Percentiles rank a stretch among this genome's conserved stretches.
Evolutionary conservation across 345 rosid genomes (phyloP).

Genomic region (Rubroshorea leprosula): DNA sequence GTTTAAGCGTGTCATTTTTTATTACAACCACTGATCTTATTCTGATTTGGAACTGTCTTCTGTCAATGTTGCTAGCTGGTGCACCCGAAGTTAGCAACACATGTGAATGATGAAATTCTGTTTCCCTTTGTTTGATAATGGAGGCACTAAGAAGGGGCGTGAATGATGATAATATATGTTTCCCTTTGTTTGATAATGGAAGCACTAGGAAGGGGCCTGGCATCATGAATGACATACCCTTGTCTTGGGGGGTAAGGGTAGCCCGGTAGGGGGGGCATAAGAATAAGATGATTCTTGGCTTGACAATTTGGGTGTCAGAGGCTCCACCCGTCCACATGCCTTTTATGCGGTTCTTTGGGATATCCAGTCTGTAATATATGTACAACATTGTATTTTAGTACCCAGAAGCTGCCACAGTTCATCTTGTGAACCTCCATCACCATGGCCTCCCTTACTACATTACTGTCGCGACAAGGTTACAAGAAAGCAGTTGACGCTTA

Average conservation of each 20-base stretch:
- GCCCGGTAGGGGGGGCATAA: background rate
- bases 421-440: constrained; percentile 1
- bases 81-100: background rate
- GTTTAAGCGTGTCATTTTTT: too few relatives aligned
- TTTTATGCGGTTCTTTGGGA: constrained; percentile 27
- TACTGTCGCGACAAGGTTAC: too few relatives aligned
- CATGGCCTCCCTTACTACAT: too few relatives aligned
- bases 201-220: background rate
- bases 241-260: background rate
- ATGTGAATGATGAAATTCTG: background rate
- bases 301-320: constrained; percentile 30
- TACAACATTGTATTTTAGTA: constrained; percentile 16
- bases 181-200: background rate
- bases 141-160: background rate
- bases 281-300: too few relatives aligned
- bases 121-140: background rate
- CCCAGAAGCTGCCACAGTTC: constrained; percentile 10
- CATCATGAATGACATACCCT: background rate
- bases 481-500: too few relatives aligned
- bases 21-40: too few relatives aligned
- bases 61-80: background rate
- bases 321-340: constrained; percentile 41
- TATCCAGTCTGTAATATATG: constrained; percentile 34
- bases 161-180: background rate
- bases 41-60: background rate